Base-by-base conservation (phyloP, 768 basidiomycete genomes). In the Hygrocybe coccinea region DNA sequence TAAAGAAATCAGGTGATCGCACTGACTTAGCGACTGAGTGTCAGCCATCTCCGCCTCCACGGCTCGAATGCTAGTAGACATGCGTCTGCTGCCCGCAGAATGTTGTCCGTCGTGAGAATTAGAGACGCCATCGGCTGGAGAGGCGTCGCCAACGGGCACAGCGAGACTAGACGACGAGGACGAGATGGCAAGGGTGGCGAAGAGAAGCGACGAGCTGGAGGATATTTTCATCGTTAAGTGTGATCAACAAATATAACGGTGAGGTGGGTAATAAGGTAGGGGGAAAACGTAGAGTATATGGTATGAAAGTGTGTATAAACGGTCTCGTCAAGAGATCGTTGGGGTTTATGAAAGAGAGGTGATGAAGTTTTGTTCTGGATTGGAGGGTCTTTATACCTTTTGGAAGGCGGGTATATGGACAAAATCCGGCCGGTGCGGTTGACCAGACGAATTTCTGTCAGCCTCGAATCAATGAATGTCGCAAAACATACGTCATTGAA, bases 101-200 rank as follows among this genome's bases (percentile, higher is more conserved):
- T 56, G 19, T 3, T 10, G 25, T 25, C 5, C n/a, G 29, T 34
- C 25, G 33, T 11, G 22, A 44, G 10, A 35, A 15, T 46, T 25
- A 14, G 53, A 43, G 15, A 54, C 43, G 53, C 21, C 15, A 12
- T 50, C 44, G 25, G 54, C 39, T 8, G 45, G 17, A 39, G 35
- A 8, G 45, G 14, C 56, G 35, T 74, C 70, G 54, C 64, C 64
- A 45, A 76, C 60, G 45, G 79, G 79, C 44, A 76, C 75, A 56
- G 76, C 78, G 58, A 78, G 65, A 58, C 65, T 70, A 34, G 76
- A 67, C 15, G 76, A 76, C n/a, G 79, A 79, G 10, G 79, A 76
- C 25, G 80, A 80, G 49, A 79, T 66, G 47, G 78, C 79, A 56
- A 81, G 67, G 15, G 76, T 70, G 37, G 78, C 76, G 47, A 80